Evolutionary conservation across 2,329 filamentous ascomycete genomes (phyloP).

Genomic region (Exophiala mesophila): DNA sequence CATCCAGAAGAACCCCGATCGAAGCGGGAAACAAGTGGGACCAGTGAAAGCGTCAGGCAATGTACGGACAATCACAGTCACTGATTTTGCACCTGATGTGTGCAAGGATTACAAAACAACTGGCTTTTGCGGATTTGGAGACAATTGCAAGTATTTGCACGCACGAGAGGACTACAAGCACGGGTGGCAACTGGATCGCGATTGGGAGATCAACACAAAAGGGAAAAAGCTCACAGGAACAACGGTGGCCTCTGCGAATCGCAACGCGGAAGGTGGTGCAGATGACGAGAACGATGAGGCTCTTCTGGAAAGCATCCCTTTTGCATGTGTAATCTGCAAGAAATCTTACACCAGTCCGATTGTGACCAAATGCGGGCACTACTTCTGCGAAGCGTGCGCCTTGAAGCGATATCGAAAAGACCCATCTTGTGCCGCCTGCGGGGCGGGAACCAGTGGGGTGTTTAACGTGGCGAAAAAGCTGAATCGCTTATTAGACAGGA

Average conservation of each 20-base stretch:
- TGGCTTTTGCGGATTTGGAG: conserved; percentile 58
- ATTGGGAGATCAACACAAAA: conserved; percentile 84
- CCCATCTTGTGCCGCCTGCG: conserved; percentile 80
- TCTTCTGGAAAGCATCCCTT: conserved; percentile 77
- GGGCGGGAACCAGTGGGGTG: conserved; percentile 76
- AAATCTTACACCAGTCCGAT: conserved; percentile 73
- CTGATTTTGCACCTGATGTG: conserved; percentile 85
- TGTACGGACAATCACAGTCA: conserved; percentile 82
- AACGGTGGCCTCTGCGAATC: conserved; percentile 45
- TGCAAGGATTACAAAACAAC: conserved; percentile 93
- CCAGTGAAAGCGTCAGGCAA: conserved; percentile 84
- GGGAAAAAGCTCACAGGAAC: conserved; percentile 47
- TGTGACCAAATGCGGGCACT: conserved; percentile 86
- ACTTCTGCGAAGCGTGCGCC: conserved; percentile 90
- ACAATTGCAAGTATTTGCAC: conserved; percentile 69
- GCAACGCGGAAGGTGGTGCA: conserved; percentile 32
- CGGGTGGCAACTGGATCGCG: conserved; percentile 90
- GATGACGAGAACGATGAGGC: conserved; percentile 24
- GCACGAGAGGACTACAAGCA: conserved; percentile 66
- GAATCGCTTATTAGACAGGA: conserved; percentile 71
- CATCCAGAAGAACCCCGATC: conserved; percentile 73
- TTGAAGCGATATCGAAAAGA: conserved; percentile 80
- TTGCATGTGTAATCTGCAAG: conserved; percentile 83
- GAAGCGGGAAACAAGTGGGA: conserved; percentile 65
- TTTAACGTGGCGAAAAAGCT: conserved; percentile 85